Percentiles rank a stretch among this genome's conserved stretches.
Evolutionary conservation across 1,284 basidiomycete genomes (phyloP).

Genomic region (Ustilago shanxiensis): DNA sequence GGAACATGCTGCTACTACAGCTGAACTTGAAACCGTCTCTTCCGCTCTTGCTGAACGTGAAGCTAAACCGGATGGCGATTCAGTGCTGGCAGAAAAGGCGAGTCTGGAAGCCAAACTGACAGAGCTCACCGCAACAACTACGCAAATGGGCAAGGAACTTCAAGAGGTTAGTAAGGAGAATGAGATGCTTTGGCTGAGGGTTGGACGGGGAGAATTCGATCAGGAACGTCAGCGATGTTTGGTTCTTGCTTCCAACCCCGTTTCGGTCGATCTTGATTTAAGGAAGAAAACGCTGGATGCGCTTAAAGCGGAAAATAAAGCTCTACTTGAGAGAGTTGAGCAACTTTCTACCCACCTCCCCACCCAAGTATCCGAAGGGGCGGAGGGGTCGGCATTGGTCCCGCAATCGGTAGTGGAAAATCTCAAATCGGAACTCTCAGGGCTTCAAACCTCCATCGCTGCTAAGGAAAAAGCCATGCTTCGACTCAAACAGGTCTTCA

Average conservation of each 20-base stretch:
- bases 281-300: constrained; percentile 78
- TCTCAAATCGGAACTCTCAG: constrained; percentile 76
- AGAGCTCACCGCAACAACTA: constrained; percentile 48
- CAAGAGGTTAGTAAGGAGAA: constrained; percentile 79
- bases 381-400: constrained; percentile 70
- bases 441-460: constrained; percentile 73
- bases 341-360: constrained; percentile 43
- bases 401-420: constrained; percentile 77
- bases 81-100: neutral
- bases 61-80: constrained; percentile 19
- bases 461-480: constrained; percentile 79
- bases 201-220: constrained; percentile 79
- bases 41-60: constrained; percentile 16
- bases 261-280: constrained; percentile 79
- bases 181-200: constrained; percentile 76
- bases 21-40: constrained; percentile 20
- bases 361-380: neutral
- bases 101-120: constrained; percentile 1
- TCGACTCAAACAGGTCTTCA: constrained; percentile 79
- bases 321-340: constrained; percentile 72
- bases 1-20: constrained; percentile 12
- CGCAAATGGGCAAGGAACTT: constrained; percentile 71
- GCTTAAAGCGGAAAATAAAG: constrained; percentile 81
- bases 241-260: constrained; percentile 80
- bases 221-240: constrained; percentile 80